phyloP scores from a whole-genome alignment of 306 rosid genomes.

The Trifolium fragiferum region DNA sequence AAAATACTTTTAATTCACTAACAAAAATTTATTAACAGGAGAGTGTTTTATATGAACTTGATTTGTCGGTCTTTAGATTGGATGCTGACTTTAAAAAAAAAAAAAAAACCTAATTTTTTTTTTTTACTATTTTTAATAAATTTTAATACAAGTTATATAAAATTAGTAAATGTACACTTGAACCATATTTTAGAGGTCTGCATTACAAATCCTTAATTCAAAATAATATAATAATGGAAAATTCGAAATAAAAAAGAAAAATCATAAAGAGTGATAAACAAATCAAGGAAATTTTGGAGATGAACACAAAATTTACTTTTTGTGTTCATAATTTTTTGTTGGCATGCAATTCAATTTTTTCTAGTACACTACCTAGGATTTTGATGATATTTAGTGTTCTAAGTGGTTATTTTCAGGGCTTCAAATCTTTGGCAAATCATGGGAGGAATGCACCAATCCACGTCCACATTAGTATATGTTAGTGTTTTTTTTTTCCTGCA shows the following conservation, averaged over 20 bases:
- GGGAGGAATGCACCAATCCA: slow-evolving; percentile 56
- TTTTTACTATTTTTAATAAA: no score
- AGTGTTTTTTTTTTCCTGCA: background rate
- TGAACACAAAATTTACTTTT: background rate
- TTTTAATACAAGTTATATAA: no score
- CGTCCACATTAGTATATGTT: slow-evolving; percentile 42
- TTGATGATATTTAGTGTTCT: slow-evolving; percentile 9
- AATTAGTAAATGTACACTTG: no score
- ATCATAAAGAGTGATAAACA: background rate
- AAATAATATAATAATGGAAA: background rate
- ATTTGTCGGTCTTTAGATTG: no score
- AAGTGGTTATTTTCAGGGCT: slow-evolving; percentile 47
- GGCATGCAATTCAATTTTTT: background rate
- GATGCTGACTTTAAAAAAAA: no score
- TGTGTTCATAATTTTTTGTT: background rate
- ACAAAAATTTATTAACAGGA: no score
- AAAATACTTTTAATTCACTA: no score
- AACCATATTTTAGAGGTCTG: no score
- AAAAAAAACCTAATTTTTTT: no score
- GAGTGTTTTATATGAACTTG: no score
- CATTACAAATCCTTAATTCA: no score
- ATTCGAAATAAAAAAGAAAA: background rate
- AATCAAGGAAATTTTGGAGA: background rate
- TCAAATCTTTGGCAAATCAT: slow-evolving; percentile 56
- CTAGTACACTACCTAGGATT: background rate